phyloP scores from a whole-genome alignment of 2,329 filamentous ascomycete species.

The Botrytis medusae region DNA sequence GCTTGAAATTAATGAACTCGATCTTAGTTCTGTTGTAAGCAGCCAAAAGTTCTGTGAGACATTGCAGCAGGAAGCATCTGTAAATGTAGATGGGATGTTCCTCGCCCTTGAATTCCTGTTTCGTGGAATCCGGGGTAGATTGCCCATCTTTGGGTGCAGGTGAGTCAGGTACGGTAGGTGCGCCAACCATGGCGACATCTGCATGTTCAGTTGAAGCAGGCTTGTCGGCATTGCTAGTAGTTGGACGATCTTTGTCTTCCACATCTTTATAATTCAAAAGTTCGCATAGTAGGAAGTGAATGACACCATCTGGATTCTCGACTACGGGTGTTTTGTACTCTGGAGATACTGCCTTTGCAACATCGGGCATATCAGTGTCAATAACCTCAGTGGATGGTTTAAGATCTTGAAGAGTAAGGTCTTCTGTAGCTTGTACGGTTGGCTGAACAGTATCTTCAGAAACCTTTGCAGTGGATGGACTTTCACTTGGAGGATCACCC shows the following conservation, averaged over 20 bases:
- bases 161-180: slow-evolving; percentile 41
- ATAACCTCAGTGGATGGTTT: slow-evolving; percentile 59
- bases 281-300: slow-evolving; percentile 92
- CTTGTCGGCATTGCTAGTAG: slow-evolving; percentile 33
- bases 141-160: slow-evolving; percentile 30
- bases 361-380: slow-evolving; percentile 63
- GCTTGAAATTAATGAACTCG: slow-evolving; percentile 98
- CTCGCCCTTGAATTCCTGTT: slow-evolving; percentile 81
- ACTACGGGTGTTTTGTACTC: slow-evolving; percentile 82
- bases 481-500: slow-evolving; percentile 23
- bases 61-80: slow-evolving; percentile 90
- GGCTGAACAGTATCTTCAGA: slow-evolving; percentile 38
- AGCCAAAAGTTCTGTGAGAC: slow-evolving; percentile 82
- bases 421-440: slow-evolving; percentile 40
- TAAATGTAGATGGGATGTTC: slow-evolving; percentile 97
- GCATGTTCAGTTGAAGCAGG: slow-evolving; percentile 25
- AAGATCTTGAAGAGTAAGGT: slow-evolving; percentile 47
- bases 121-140: slow-evolving; percentile 59
- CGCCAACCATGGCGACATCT: slow-evolving; percentile 34
- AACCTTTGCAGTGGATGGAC: slow-evolving; percentile 25
- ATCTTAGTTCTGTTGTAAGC: slow-evolving; percentile 95
- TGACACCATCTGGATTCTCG: slow-evolving; percentile 90
- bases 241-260: slow-evolving; percentile 71
- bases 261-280: slow-evolving; percentile 89
- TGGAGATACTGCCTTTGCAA: slow-evolving; percentile 55